phyloP scores from a whole-genome alignment of 23 red algal genomes.

The Gracilaria domingensis region DNA sequence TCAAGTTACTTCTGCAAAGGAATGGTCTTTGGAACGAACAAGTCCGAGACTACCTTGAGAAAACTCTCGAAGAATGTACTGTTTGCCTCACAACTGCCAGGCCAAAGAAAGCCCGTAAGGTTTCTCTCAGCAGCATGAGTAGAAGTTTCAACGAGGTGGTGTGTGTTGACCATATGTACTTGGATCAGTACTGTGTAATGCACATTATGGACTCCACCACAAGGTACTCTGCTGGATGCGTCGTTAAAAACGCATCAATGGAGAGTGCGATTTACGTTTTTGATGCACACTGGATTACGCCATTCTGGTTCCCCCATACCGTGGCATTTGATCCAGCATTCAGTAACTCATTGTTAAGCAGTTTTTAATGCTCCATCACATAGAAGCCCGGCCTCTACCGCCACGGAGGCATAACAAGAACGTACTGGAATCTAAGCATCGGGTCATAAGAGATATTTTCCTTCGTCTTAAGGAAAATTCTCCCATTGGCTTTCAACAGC shows the following conservation, averaged over 20 bases:
- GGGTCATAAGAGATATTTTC: conserved; percentile 16
- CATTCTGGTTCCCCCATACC: not conserved
- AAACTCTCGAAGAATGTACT: not conserved
- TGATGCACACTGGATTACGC: not conserved
- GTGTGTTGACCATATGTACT: not conserved
- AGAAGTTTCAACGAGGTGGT: not conserved
- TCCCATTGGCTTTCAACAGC: too few species aligned
- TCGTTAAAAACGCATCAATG: not conserved
- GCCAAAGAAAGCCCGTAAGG: not conserved
- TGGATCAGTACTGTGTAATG: not conserved
- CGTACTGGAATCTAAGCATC: conserved; percentile 39
- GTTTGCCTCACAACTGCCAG: not conserved
- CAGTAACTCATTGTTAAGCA: not conserved
- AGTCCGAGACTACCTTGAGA: conserved; percentile 3
- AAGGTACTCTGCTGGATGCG: not conserved
- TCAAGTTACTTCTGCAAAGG: conserved; percentile 14
- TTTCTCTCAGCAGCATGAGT: not conserved
- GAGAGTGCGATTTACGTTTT: not conserved
- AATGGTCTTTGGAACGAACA: not conserved
- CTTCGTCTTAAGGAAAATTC: not conserved
- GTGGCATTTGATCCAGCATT: conserved; percentile 33
- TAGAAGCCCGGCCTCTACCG: not conserved
- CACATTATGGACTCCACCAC: not conserved
- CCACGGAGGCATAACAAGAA: conserved; percentile 43
- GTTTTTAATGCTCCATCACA: not conserved